These are phyloP conservation scores for sunflower (Helianthus annuus) DNA, from an alignment of 129 eudicot genomes.

Conservation along the genomic window DNA sequence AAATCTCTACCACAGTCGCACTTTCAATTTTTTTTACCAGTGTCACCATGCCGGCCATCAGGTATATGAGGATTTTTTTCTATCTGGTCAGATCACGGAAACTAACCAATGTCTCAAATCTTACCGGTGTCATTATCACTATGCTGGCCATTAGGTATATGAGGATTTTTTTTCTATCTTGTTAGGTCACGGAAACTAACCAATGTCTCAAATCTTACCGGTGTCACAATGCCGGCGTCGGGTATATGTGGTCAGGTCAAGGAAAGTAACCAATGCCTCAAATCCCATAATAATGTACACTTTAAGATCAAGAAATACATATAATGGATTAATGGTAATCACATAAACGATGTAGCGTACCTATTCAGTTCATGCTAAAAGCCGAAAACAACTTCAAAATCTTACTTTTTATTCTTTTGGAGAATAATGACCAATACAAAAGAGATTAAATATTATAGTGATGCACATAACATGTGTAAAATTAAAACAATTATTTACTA, in stretches of 20 bases:
- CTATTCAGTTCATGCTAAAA: not conserved
- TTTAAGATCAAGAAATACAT: too few species aligned
- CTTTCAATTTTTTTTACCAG: too few species aligned
- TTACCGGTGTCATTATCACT: too few species aligned
- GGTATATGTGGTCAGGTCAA: not conserved
- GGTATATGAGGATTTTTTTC: not conserved
- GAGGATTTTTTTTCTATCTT: not conserved
- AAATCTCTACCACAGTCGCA: not conserved
- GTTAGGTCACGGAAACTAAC: not conserved
- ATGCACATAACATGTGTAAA: too few species aligned
- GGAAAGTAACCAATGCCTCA: not conserved
- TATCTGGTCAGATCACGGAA: too few species aligned
- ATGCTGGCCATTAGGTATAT: not conserved
- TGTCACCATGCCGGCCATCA: not conserved
- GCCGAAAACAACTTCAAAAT: not conserved
- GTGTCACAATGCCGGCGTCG: too few species aligned
- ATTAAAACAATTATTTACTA: not conserved
- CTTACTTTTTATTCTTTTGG: too few species aligned
- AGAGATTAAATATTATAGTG: too few species aligned
- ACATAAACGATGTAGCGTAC: not conserved
- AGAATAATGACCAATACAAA: too few species aligned
- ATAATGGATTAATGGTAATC: too few species aligned
- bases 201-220: not conserved
- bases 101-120: too few species aligned
- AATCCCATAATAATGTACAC: not conserved